These are phyloP conservation scores for Pezicula radicicola DNA, from an alignment of 2,329 filamentous ascomycete genomes.

Conservation along the genomic window DNA sequence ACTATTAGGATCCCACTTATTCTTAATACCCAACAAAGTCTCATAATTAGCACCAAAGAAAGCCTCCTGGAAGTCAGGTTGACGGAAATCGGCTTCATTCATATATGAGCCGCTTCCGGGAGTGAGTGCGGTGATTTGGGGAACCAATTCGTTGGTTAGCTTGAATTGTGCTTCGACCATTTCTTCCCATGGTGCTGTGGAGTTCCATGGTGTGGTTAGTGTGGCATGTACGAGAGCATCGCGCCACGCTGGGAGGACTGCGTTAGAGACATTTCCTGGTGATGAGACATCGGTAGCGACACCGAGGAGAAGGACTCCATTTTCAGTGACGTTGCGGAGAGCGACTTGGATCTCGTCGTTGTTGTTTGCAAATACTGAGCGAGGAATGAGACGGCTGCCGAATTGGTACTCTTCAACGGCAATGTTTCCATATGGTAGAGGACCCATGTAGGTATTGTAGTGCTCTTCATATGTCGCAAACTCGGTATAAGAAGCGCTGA, in stretches of 20 bases:
- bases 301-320: conserved; percentile 30
- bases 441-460: conserved; percentile 27
- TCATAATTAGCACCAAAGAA: conserved; percentile 45
- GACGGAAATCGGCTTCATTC: conserved; percentile 46
- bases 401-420: conserved; percentile 29
- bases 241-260: conserved; percentile 41
- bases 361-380: conserved; percentile 27
- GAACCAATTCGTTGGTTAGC: conserved; percentile 27
- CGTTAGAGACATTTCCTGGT: conserved; percentile 22
- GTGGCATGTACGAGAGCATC: conserved; percentile 30
- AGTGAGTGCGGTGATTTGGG: conserved; percentile 29
- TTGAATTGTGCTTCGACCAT: conserved; percentile 22
- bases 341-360: conserved; percentile 16
- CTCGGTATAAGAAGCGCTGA: conserved; percentile 19
- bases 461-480: conserved; percentile 25
- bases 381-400: conserved; percentile 41
- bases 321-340: conserved; percentile 31
- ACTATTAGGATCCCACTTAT: conserved; percentile 40
- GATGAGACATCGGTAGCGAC: conserved; percentile 29
- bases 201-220: conserved; percentile 32
- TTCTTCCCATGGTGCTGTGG: conserved; percentile 19
- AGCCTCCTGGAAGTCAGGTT: conserved; percentile 36
- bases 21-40: conserved; percentile 41
- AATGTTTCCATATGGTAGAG: conserved; percentile 27
- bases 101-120: conserved; percentile 40